Base-by-base conservation (phyloP, 2,329 filamentous ascomycete species). In the Cytospora piceicola region DNA sequence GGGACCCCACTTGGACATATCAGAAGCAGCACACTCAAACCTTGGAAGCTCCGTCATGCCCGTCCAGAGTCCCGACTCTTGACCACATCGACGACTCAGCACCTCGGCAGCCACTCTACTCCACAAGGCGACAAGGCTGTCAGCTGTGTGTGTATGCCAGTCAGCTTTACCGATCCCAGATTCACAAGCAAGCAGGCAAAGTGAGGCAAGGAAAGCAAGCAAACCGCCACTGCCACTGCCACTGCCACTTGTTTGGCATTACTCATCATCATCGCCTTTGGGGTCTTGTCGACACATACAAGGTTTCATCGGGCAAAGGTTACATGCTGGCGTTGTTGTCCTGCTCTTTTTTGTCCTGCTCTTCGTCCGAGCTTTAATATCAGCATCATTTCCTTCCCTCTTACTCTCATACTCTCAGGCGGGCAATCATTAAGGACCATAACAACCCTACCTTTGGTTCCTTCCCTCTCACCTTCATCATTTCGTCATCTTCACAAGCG, bases 91-190 rank as follows among this genome's bases (percentile, higher is more conserved):
- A 12, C 34, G 15, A 49, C n/a, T 24, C 9, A 24, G n/a, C 24
- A 17, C 36, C 5, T 27, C 32, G 14, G 34, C 34, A 42, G n/a
- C 39, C 34, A 17, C 32, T n/a, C 39, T 11, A 67, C 63, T 36
- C 58, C 64, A 66, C 58, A 51, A 67, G 61, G 67, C 65, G 66
- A 64, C 66, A 58, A 70, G 69, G 69, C 69, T 69, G 32, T 36
- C 57, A 22, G 32, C 17, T 36, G 32, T 36, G 11, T 36, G 34
- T 27, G 20, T 4, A 24, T 15, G 15, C 36, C 20, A 32, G 36
- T 68, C 68, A 64, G 62, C 65, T 67, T 51, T 20, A n/a, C 32
- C 63, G 24, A 22, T 27, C 42, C 36, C 49, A 34, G 30, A 57
- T 36, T 36, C 34, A 39, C 30, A 39, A 36, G 24, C 52, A 55